Percentiles rank a stretch among this genome's conserved stretches.
Evolutionary conservation across 2,329 filamentous ascomycete genomes (phyloP).

Genomic region (Fusarium sp.): DNA sequence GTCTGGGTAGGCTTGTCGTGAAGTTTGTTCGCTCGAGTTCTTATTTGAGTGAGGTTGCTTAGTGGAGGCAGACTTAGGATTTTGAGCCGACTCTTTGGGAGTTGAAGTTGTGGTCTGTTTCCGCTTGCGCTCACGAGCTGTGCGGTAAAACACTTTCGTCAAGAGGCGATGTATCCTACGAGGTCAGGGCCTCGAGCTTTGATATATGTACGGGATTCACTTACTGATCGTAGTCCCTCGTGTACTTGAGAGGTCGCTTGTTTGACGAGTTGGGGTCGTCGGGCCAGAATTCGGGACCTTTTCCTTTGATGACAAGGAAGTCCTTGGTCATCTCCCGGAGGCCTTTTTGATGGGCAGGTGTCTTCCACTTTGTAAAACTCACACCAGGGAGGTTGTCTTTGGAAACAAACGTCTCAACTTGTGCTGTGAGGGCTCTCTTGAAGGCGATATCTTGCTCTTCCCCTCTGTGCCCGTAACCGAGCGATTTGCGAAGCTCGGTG

Average conservation of each 20-base stretch:
- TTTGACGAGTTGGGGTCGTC: neutral
- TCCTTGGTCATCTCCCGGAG: slow-evolving; percentile 29
- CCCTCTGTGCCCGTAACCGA: slow-evolving; percentile 28
- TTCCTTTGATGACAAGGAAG: slow-evolving; percentile 29
- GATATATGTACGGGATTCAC: neutral
- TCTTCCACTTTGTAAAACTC: slow-evolving; percentile 25
- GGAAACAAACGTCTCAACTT: slow-evolving; percentile 19
- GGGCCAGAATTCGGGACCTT: slow-evolving; percentile 36
- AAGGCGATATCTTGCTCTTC: slow-evolving; percentile 27
- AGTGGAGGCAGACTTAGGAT: neutral
- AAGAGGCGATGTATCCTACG: slow-evolving; percentile 24
- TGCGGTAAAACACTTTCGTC: slow-evolving; percentile 24
- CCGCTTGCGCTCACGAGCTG: slow-evolving; percentile 19
- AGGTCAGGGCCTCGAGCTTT: neutral
- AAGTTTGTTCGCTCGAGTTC: too few relatives aligned
- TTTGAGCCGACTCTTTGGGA: rapidly evolving
- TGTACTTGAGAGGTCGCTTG: slow-evolving; percentile 16
- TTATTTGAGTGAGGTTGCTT: neutral
- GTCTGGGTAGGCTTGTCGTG: neutral
- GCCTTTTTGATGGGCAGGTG: slow-evolving; percentile 23
- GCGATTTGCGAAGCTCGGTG: slow-evolving; percentile 26
- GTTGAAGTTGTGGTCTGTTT: neutral
- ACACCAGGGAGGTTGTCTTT: neutral
- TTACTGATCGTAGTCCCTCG: slow-evolving; percentile 17
- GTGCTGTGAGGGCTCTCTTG: slow-evolving; percentile 18